These are phyloP conservation scores for Thielaviopsis populi DNA, from an alignment of 2,329 filamentous ascomycete genomes.

Conservation along the genomic window DNA sequence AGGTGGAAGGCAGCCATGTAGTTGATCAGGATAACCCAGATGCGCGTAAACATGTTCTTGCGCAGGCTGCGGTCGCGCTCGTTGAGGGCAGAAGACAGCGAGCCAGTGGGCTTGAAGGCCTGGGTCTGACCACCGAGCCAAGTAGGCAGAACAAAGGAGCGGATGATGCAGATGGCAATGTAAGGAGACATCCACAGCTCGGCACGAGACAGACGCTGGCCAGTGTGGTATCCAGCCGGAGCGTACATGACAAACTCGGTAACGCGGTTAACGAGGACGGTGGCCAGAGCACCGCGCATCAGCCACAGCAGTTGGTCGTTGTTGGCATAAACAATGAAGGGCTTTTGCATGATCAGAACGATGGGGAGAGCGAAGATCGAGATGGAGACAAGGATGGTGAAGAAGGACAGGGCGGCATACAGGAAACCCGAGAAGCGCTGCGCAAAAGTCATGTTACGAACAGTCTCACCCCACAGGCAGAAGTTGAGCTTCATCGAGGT, in stretches of 20 bases:
- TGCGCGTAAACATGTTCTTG: conserved; percentile 37
- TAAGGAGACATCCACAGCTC: conserved; percentile 51
- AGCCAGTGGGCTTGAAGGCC: conserved; percentile 47
- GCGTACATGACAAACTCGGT: conserved; percentile 44
- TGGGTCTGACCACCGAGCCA: conserved; percentile 45
- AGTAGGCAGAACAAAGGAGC: conserved; percentile 40
- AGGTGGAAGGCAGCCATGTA: conserved; percentile 42
- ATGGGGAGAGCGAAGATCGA: conserved; percentile 45
- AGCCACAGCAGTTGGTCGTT: conserved; percentile 42
- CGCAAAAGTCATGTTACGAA: conserved; percentile 38
- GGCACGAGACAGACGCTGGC: conserved; percentile 39
- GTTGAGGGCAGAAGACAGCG: conserved; percentile 38
- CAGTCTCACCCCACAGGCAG: conserved; percentile 38
- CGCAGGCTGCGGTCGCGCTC: conserved; percentile 40
- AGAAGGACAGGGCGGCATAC: conserved; percentile 39
- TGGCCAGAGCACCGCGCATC: conserved; percentile 39
- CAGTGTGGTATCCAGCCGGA: conserved; percentile 43
- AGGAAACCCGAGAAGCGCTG: conserved; percentile 45
- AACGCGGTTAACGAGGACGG: conserved; percentile 36
- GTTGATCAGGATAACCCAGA: conserved; percentile 40
- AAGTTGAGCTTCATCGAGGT: conserved; percentile 46
- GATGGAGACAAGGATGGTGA: conserved; percentile 39
- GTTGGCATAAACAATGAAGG: conserved; percentile 40
- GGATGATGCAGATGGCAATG: conserved; percentile 41
- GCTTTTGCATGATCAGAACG: conserved; percentile 41